Percentiles rank a stretch among this genome's conserved stretches.
phyloP scores from a whole-genome alignment of 345 rosid genomes.

The Hevea brasiliensis region DNA sequence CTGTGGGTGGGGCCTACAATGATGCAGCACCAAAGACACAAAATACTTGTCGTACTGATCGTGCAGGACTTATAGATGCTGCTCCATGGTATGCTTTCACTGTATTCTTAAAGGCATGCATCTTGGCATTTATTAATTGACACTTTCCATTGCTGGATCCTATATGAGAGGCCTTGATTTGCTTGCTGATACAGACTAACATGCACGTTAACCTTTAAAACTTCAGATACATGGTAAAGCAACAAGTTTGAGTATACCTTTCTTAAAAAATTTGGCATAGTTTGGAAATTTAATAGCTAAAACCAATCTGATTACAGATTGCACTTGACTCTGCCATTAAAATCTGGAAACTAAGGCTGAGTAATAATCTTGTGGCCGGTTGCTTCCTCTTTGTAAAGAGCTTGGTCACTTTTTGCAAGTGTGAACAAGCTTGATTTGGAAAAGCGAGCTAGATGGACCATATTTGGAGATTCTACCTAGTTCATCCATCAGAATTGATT shows the following conservation, averaged over 20 bases:
- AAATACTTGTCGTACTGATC: slow-evolving; percentile 83
- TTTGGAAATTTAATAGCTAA: background rate
- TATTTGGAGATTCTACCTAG: slow-evolving; percentile 10
- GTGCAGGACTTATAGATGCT: slow-evolving; percentile 79
- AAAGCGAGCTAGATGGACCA: slow-evolving; percentile 11
- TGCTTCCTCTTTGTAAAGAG: background rate
- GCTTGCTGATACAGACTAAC: too few species aligned
- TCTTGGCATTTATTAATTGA: background rate
- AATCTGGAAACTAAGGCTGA: background rate
- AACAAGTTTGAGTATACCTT: background rate
- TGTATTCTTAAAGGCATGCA: slow-evolving; percentile 15
- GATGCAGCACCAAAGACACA: slow-evolving; percentile 61
- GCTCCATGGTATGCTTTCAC: slow-evolving; percentile 77
- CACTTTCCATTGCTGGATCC: background rate
- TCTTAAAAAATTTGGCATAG: background rate
- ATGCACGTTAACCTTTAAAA: background rate
- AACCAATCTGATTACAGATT: background rate
- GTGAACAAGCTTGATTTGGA: slow-evolving; percentile 1
- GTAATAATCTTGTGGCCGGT: background rate
- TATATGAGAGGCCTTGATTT: too few species aligned
- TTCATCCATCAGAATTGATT: background rate
- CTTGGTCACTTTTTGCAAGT: background rate
- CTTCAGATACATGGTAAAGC: background rate
- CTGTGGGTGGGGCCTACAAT: slow-evolving; percentile 94
- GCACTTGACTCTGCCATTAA: background rate